Base-by-base conservation (phyloP, 768 basidiomycete species). In the Boletus insuetus region DNA sequence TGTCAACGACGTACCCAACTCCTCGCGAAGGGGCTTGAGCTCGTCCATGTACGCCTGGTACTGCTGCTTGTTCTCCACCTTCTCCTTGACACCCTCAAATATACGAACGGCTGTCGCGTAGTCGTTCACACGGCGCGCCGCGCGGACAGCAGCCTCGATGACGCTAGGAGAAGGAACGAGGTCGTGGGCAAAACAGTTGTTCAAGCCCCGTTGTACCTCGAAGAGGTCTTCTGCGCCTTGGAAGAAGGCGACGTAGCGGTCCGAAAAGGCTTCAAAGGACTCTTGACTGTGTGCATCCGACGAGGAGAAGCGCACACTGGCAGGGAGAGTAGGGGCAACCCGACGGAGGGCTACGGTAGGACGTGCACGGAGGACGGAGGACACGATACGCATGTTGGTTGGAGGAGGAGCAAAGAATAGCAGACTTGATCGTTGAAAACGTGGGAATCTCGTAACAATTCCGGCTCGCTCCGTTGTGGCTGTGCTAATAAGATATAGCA, bases 161-260 rank as follows among this genome's bases (percentile, higher is more conserved):
- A 96, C 91, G 51, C 78, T 71, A 26, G 91, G 82, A 2, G 91
- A 83, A 6, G 94, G 94, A 14, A 97, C 94, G 59, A 97, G 84
- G 74, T 99, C 97, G 73, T 98, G 96, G 3, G 97, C 92, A 72
- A 99, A 99, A 79, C 95, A 98, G 82, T 99, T 99, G 82, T 99
- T 98, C 66, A 99, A 79, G 38, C 97, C 97, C 48, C 97, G 91
- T 76, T 99, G 96, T 60, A 99, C 89, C 79, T 99, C 97, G 70
- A 99, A 99, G 54, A 98, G 82, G 77, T 99, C 97, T 69, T 94
- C 86, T 46, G 93, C 94, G 53, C 84, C 81, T 69, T 90, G 76
- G 82, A 99, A 99, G 76, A 99, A 99, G 61, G 79, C 79, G 68
- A 94, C 87, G 76, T 98, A 98, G 69, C 96, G 92, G 58, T 86